These are phyloP conservation scores for Podospora anserina DNA, from an alignment of 495 filamentous ascomycete species.

Conservation along the genomic window DNA sequence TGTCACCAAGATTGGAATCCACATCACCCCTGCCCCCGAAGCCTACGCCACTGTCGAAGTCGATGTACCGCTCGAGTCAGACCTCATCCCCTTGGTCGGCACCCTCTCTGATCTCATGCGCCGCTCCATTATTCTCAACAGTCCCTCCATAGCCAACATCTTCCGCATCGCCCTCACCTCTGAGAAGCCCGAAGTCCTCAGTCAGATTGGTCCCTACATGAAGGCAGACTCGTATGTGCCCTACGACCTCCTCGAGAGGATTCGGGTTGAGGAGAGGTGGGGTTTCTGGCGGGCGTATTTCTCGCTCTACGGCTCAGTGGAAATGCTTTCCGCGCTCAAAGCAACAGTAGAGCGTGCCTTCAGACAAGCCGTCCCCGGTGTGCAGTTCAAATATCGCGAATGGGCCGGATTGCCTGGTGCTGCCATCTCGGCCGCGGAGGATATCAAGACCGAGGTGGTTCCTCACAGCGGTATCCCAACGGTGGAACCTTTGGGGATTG, in stretches of 20 bases:
- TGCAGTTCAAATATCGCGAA: background rate
- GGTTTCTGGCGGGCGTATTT: background rate
- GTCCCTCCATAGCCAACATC: slow-evolving; percentile 50
- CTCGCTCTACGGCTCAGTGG: background rate
- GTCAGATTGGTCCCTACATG: background rate
- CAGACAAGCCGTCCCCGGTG: background rate
- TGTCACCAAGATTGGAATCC: slow-evolving; percentile 55
- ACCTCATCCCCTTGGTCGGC: slow-evolving; percentile 53
- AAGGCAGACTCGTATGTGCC: background rate
- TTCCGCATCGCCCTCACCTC: slow-evolving; percentile 43
- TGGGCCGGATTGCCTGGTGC: background rate
- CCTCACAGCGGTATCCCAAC: background rate
- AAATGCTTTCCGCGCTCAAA: background rate
- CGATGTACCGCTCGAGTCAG: slow-evolving; percentile 45
- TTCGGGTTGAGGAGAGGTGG: background rate
- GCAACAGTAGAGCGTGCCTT: background rate
- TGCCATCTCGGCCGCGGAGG: background rate
- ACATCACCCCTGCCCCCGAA: slow-evolving; percentile 18
- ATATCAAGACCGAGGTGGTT: background rate
- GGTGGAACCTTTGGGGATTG: background rate
- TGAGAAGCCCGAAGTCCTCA: slow-evolving; percentile 28
- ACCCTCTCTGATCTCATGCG: slow-evolving; percentile 49
- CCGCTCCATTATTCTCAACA: slow-evolving; percentile 50
- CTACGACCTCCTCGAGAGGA: background rate
- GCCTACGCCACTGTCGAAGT: background rate